Conservation (phyloP, 2,329 filamentous ascomycete genomes). For the Lizonia empirigonia region DNA sequence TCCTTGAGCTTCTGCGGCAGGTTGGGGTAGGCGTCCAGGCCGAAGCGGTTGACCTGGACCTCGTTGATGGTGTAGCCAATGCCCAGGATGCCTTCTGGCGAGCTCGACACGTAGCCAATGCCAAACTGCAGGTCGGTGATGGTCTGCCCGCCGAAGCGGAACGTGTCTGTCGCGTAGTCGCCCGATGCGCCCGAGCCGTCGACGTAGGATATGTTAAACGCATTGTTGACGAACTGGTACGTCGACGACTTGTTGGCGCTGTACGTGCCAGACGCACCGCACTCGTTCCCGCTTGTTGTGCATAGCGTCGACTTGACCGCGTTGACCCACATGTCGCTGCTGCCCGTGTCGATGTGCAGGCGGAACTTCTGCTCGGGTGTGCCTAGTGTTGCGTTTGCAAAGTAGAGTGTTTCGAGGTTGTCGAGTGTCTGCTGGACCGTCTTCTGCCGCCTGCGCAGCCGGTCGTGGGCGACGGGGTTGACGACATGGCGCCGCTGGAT, state of each 20-base stretch:
- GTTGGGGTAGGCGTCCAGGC: constrained; percentile 59
- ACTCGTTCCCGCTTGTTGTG: constrained; percentile 55
- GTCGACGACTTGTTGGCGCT: constrained; percentile 73
- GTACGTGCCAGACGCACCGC: constrained; percentile 69
- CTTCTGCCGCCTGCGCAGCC: constrained; percentile 48
- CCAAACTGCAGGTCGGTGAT: constrained; percentile 71
- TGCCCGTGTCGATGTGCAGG: constrained; percentile 66
- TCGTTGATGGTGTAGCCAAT: constrained; percentile 84
- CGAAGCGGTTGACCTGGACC: constrained; percentile 67
- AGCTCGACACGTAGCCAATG: constrained; percentile 68
- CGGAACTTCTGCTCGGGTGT: constrained; percentile 62
- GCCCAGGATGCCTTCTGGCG: constrained; percentile 75
- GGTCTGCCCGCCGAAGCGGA: constrained; percentile 63
- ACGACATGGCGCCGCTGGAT: constrained; percentile 56
- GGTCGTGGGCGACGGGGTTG: constrained; percentile 56
- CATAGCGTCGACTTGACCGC: constrained; percentile 67
- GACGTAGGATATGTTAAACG: constrained; percentile 87
- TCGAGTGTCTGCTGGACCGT: constrained; percentile 57
- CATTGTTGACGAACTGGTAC: constrained; percentile 72
- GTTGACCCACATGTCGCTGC: constrained; percentile 71
- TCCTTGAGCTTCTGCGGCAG: constrained; percentile 68
- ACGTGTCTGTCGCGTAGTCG: constrained; percentile 78
- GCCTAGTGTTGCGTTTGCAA: constrained; percentile 62
- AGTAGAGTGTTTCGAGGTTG: constrained; percentile 66
- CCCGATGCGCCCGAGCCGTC: constrained; percentile 79